Evolutionary conservation across 305 asterid genomes (phyloP).

Genomic region (Rubia peregrina): DNA sequence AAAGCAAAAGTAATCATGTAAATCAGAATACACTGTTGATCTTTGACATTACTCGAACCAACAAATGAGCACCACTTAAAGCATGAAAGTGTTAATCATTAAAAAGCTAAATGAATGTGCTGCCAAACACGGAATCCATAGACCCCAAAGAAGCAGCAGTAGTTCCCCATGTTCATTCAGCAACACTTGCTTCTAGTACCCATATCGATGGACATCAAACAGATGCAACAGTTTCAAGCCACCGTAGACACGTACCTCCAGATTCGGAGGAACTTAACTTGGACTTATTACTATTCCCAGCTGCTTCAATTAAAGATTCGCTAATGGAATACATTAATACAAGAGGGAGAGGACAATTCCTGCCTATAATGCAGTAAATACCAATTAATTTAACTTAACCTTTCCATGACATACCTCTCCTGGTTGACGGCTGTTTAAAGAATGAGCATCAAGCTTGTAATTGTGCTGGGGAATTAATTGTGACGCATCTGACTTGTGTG

Average conservation of each 20-base stretch:
- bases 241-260: not conserved
- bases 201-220: not conserved
- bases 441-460: slow-evolving; percentile 90
- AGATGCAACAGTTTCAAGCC: not conserved
- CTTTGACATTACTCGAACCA: no score
- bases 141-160: not conserved
- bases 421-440: slow-evolving; percentile 83
- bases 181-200: slow-evolving; percentile 4
- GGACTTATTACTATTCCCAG: not conserved
- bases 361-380: not conserved
- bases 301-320: not conserved
- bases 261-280: not conserved
- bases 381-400: not conserved
- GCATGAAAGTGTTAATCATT: not conserved
- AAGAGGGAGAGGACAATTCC: not conserved
- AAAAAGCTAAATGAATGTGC: not conserved
- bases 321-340: not conserved
- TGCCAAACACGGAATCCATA: not conserved
- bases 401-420: slow-evolving; percentile 64
- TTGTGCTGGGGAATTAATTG: slow-evolving; percentile 89
- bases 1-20: no score
- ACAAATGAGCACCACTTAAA: not conserved
- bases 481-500: slow-evolving; percentile 70
- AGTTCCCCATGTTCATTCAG: not conserved
- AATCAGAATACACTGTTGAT: no score